phyloP scores from a whole-genome alignment of 495 filamentous ascomycete species.

The Penicillium subrubescens region DNA sequence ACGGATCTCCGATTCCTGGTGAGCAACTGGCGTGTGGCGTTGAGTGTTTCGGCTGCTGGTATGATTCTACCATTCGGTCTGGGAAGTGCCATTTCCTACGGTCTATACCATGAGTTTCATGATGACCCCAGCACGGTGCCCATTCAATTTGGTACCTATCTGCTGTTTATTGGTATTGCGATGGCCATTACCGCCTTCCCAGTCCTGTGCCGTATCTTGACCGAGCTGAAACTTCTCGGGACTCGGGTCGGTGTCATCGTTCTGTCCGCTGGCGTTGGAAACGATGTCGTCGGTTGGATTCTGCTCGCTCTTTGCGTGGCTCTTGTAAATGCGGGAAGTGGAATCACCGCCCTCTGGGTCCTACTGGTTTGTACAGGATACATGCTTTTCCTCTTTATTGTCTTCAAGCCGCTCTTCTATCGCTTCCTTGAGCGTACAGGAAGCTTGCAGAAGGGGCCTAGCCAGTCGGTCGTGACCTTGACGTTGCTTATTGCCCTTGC shows the following conservation, averaged over 20 bases:
- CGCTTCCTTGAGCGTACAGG: conserved; percentile 72
- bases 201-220: conserved; percentile 91
- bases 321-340: conserved; percentile 84
- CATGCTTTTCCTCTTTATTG: conserved; percentile 74
- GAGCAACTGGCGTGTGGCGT: conserved; percentile 83
- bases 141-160: conserved; percentile 79
- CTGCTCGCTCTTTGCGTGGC: conserved; percentile 92
- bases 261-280: conserved; percentile 90
- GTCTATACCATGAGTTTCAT: conserved; percentile 79
- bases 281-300: conserved; percentile 95
- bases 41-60: conserved; percentile 79
- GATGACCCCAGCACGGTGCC: conserved; percentile 60
- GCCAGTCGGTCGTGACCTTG: conserved; percentile 80
- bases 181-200: conserved; percentile 97
- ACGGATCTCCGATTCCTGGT: conserved; percentile 85
- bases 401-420: conserved; percentile 76
- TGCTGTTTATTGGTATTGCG: conserved; percentile 92
- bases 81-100: conserved; percentile 79
- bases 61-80: conserved; percentile 78
- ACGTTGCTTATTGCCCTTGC: conserved; percentile 78
- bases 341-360: conserved; percentile 85
- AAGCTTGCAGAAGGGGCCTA: conserved; percentile 86
- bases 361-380: conserved; percentile 76
- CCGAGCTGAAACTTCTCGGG: conserved; percentile 83
- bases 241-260: conserved; percentile 89